Evolutionary conservation across 352 stramenopile genomes (phyloP), one percentile per base, ranked within the genome.

Genomic region (Blastocystis sp.): DNA sequence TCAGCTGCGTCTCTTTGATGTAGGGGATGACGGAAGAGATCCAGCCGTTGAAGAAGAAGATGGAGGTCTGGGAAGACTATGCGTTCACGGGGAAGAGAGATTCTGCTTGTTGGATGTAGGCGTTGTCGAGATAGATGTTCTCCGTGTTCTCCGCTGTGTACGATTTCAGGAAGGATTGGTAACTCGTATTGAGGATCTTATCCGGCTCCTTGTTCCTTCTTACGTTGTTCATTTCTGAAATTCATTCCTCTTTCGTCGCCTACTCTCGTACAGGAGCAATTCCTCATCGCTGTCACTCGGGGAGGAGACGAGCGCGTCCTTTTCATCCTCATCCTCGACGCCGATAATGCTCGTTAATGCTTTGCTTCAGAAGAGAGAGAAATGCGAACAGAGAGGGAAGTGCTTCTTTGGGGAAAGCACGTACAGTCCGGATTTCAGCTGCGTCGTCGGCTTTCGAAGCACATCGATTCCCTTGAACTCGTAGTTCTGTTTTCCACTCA

Each of bases 51-150:
- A 81, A 81, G 60, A 81, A 81, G 19, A 81, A 41, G 66, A 81
- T 81, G 1, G 71, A 81, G 3, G 71, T 60, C 40, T 81, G 43
- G 3, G 71, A 81, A 2, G 71, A 65, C 71, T 81, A 41, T 0
- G 43, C 7, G 4, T 21, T 48, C 40, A 2, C 7, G 2, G 43
- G 34, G 5, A 2, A 4, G 5, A 43, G 2, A 71, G 4, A 43
- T 4, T 7, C 43, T 14, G 48, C 64, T 38, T 71, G 64, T 9
- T 81, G 71, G 23, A 81, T 81, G 23, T 81, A 81, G 21, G 71
- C 71, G 43, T 81, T 81, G 60, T 81, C 71, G 3, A 81, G 48
- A 41, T 81, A 81, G 23, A 81, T 81, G 45, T 81, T 81, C 56
- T 81, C 71, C 1, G 71, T 81, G 60, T 81, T 81, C 3, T 53